phyloP scores from a whole-genome alignment of 2,329 filamentous ascomycete genomes.

The Immersiporthe knoxdaviesiana region DNA sequence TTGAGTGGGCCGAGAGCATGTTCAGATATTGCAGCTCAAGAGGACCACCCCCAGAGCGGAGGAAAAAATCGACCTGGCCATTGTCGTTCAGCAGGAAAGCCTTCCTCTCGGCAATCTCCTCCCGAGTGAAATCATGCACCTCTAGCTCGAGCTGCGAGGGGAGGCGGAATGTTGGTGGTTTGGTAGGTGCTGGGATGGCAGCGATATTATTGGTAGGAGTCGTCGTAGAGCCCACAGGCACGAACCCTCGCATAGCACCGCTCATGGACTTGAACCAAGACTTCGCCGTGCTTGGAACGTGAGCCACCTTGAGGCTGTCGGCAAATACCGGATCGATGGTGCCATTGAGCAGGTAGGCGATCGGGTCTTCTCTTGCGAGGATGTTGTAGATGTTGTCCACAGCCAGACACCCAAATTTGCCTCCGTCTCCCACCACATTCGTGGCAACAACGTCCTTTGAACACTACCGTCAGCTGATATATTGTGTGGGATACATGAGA shows the following conservation, averaged over 20 bases:
- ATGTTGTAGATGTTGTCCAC: conserved; percentile 98
- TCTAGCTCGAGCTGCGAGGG: conserved; percentile 83
- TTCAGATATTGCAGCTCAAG: conserved; percentile 96
- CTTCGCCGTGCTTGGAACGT: conserved; percentile 73
- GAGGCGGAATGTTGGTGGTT: conserved; percentile 51
- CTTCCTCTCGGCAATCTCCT: conserved; percentile 89
- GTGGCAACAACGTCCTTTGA: conserved; percentile 54
- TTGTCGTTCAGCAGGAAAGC: conserved; percentile 92
- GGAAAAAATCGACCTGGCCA: conserved; percentile 89
- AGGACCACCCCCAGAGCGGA: conserved; percentile 81
- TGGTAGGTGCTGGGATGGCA: conserved; percentile 35
- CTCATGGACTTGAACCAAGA: conserved; percentile 68
- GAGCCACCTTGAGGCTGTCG: conserved; percentile 72
- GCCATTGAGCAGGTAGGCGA: conserved; percentile 90
- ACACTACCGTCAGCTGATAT: not conserved
- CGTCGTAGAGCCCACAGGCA: conserved; percentile 53
- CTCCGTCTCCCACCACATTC: conserved; percentile 74
- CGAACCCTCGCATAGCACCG: conserved; percentile 63
- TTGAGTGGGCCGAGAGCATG: conserved; percentile 93
- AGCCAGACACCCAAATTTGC: conserved; percentile 85
- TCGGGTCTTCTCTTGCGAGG: conserved; percentile 71
- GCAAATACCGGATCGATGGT: conserved; percentile 84
- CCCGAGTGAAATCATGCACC: conserved; percentile 90
- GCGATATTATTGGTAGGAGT: conserved; percentile 30
- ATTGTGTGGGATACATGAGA: not conserved